These are phyloP conservation scores for Sambucus nigra DNA, from an alignment of 129 eudicot species.

Conservation along the genomic window DNA sequence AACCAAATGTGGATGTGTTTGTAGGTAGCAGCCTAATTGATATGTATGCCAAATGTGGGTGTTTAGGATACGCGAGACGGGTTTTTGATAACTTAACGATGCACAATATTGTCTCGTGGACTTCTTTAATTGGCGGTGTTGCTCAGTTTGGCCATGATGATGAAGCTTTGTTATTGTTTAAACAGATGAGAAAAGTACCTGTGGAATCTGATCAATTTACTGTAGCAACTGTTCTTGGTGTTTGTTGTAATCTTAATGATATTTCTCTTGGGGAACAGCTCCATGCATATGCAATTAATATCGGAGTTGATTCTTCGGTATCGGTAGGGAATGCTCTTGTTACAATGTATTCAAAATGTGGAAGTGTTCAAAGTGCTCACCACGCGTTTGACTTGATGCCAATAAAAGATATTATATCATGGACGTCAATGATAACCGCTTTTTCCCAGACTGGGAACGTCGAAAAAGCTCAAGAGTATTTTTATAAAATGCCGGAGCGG, in stretches of 20 bases:
- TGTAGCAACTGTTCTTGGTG: slow-evolving; percentile 41
- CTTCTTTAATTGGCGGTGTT: slow-evolving; percentile 40
- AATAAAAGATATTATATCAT: slow-evolving; percentile 40
- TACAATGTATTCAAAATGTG: slow-evolving; percentile 48
- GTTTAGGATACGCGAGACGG: slow-evolving; percentile 21
- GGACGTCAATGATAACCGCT: slow-evolving; percentile 52
- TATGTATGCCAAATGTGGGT: slow-evolving; percentile 52
- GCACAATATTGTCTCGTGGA: slow-evolving; percentile 40
- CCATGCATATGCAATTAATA: slow-evolving; percentile 28
- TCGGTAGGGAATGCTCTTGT: slow-evolving; percentile 44
- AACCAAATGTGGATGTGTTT: slow-evolving; percentile 28
- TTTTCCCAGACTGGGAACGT: slow-evolving; percentile 30
- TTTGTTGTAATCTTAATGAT: slow-evolving; percentile 25
- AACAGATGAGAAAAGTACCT: slow-evolving; percentile 31
- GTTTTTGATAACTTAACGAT: slow-evolving; percentile 29
- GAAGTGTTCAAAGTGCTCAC: slow-evolving; percentile 29
- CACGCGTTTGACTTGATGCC: slow-evolving; percentile 29
- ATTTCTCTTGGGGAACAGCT: slow-evolving; percentile 36
- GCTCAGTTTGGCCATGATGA: slow-evolving; percentile 28
- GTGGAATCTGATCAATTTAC: slow-evolving; percentile 34
- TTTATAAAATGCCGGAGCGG: slow-evolving; percentile 52
- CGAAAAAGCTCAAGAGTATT: slow-evolving; percentile 35
- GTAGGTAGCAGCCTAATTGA: slow-evolving; percentile 42
- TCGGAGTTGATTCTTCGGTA: slow-evolving; percentile 25
- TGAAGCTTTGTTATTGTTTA: slow-evolving; percentile 39